A percentile compares a stretch with the other conserved stretches of the same genome.
These are phyloP conservation scores for Magnaporthales sp. DNA, from an alignment of 2,329 filamentous ascomycete genomes.

Conservation along the genomic window DNA sequence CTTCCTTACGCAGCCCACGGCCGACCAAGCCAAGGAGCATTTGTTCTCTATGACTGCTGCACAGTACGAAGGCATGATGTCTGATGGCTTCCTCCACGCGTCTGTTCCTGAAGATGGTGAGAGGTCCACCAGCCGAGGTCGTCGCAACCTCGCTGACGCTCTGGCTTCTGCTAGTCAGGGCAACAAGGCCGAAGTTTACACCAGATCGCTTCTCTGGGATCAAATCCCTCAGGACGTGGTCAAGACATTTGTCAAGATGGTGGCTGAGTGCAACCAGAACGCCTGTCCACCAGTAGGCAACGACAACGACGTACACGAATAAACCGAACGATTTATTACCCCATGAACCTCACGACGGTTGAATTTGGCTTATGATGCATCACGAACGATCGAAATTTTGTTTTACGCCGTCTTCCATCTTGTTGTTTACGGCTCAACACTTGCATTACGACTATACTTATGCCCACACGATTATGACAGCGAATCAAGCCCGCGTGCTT, in stretches of 20 bases:
- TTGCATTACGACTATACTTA: background rate
- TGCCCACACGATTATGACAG: constrained; percentile 5
- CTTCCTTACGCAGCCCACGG: constrained; percentile 63
- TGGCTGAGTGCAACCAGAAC: constrained; percentile 59
- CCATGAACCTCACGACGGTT: background rate
- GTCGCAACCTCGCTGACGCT: constrained; percentile 71
- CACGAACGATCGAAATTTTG: background rate
- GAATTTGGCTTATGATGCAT: background rate
- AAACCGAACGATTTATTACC: constrained; percentile 4
- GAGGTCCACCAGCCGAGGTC: constrained; percentile 51
- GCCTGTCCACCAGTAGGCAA: constrained; percentile 26
- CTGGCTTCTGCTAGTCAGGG: constrained; percentile 69
- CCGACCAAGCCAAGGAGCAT: constrained; percentile 81
- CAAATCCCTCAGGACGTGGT: constrained; percentile 89
- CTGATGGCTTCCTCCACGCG: constrained; percentile 59
- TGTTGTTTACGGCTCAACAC: background rate
- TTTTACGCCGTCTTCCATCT: background rate
- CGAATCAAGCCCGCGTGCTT: background rate
- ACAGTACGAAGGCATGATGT: constrained; percentile 83
- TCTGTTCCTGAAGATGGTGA: constrained; percentile 31
- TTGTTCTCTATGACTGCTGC: constrained; percentile 77
- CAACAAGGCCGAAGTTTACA: constrained; percentile 82
- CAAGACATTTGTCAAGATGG: constrained; percentile 84
- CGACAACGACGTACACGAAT: constrained; percentile 26
- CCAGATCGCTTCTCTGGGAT: constrained; percentile 86